Evolutionary conservation across 1,139 yeast species (phyloP).

Genomic region (Kurtzmaniella natalensis): DNA sequence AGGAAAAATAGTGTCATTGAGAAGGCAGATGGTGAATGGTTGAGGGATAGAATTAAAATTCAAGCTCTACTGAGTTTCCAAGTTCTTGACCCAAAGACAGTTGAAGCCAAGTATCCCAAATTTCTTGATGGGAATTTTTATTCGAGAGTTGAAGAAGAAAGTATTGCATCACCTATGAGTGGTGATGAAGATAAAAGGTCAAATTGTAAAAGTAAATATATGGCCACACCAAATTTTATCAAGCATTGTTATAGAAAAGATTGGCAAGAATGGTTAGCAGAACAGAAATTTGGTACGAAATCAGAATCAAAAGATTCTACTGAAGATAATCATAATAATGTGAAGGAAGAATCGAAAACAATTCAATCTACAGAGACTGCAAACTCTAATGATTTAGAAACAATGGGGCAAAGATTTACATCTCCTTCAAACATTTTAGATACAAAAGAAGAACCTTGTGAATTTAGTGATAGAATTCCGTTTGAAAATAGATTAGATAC

Average conservation of each 20-base stretch:
- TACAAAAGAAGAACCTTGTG: no score
- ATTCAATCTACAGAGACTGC: neutral
- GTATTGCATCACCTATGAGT: no score
- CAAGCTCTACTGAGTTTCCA: slow-evolving; percentile 3
- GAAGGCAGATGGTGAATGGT: neutral
- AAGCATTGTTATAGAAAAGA: neutral
- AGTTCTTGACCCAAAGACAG: neutral
- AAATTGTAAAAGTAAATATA: no score
- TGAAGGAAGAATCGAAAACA: neutral
- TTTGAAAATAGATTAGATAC: no score
- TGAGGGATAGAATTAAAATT: slow-evolving; percentile 3
- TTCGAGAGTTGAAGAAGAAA: slow-evolving; percentile 2
- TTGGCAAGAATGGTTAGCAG: slow-evolving; percentile 1
- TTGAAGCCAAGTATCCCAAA: neutral
- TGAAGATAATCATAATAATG: neutral
- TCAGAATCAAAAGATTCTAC: neutral
- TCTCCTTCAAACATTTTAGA: no score
- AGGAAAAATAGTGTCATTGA: neutral
- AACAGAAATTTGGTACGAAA: neutral
- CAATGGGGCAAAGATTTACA: no score
- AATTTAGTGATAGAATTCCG: no score
- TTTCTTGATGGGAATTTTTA: neutral
- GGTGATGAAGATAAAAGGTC: no score
- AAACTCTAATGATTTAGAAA: no score
- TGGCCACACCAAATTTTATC: slow-evolving; percentile 4